phyloP scores from a whole-genome alignment of 140 eudicot species.

The Erigeron philadelphicus region DNA sequence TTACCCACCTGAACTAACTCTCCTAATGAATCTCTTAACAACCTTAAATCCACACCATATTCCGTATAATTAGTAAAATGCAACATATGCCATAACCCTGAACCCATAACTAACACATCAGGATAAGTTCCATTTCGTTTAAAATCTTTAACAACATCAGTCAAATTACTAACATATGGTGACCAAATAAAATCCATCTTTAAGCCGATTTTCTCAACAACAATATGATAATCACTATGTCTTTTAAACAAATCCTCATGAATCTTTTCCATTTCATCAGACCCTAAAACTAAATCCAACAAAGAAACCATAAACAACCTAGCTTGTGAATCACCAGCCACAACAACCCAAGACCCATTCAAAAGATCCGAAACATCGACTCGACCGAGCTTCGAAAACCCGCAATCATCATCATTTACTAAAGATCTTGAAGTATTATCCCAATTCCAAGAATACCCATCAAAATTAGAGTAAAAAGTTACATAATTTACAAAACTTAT shows the following conservation, averaged over 20 bases:
- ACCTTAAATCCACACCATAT: conserved; percentile 49
- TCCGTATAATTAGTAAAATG: conserved; percentile 50
- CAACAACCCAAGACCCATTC: conserved; percentile 92
- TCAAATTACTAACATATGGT: conserved; percentile 66
- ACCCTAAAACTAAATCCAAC: conserved; percentile 57
- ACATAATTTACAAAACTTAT: conserved; percentile 44
- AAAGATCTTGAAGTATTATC: conserved; percentile 22
- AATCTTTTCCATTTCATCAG: conserved; percentile 47
- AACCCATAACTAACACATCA: conserved; percentile 87
- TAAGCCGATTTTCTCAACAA: conserved; percentile 64
- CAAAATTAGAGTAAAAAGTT: conserved; percentile 22
- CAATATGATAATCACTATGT: conserved; percentile 73
- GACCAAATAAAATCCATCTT: conserved; percentile 90
- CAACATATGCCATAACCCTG: conserved; percentile 93
- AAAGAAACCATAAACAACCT: conserved; percentile 67
- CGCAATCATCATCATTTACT: conserved; percentile 36
- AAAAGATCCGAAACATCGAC: conserved; percentile 72
- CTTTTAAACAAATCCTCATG: conserved; percentile 81
- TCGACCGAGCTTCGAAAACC: conserved; percentile 45
- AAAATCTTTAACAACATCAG: conserved; percentile 33
- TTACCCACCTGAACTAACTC: conserved; percentile 40
- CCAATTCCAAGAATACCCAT: conserved; percentile 59
- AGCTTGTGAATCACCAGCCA: conserved; percentile 96
- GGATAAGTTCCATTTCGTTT: conserved; percentile 45
- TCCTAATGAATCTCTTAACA: conserved; percentile 42